Conservation (phyloP, 2,329 filamentous ascomycete species). For the Fusarium illudens region DNA sequence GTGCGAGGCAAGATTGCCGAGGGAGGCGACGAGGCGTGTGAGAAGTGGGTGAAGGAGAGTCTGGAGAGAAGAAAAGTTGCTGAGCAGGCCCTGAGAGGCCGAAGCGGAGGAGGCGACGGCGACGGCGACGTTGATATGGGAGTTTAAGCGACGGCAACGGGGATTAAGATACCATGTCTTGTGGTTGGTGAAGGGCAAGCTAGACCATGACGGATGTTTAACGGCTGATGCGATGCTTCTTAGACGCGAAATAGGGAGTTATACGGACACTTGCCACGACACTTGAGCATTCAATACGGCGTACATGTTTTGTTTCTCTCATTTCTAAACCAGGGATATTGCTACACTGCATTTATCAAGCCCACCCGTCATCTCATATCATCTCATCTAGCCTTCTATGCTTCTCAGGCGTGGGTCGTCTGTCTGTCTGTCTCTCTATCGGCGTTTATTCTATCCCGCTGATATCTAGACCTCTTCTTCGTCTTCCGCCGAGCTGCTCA, state of each 20-base stretch:
- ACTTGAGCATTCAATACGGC: not conserved
- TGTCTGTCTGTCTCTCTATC: not conserved
- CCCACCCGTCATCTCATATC: not conserved
- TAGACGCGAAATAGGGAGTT: not conserved
- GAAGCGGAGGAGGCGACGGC: conserved; percentile 45
- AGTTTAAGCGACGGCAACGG: conserved; percentile 23
- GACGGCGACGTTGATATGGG: conserved; percentile 56
- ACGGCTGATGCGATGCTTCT: not conserved
- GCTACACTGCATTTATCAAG: conserved; percentile 27
- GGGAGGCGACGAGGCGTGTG: conserved; percentile 71
- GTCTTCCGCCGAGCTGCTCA: not conserved
- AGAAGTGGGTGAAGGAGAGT: conserved; percentile 76
- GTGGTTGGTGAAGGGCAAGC: not conserved
- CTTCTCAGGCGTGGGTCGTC: not conserved
- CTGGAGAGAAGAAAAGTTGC: conserved; percentile 61
- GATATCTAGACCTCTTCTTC: not conserved
- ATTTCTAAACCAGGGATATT: conserved; percentile 17
- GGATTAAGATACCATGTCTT: conserved; percentile 16
- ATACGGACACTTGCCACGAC: not conserved
- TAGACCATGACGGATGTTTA: conserved; percentile 1
- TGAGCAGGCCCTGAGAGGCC: conserved; percentile 47
- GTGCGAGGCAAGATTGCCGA: conserved; percentile 76
- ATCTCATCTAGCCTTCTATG: not conserved
- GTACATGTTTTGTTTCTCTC: not conserved
- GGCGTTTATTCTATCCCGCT: not conserved